Evolutionary conservation across 768 basidiomycete genomes (phyloP), one percentile per base, ranked within the genome.

Genomic region (Naganishia randhawae): DNA sequence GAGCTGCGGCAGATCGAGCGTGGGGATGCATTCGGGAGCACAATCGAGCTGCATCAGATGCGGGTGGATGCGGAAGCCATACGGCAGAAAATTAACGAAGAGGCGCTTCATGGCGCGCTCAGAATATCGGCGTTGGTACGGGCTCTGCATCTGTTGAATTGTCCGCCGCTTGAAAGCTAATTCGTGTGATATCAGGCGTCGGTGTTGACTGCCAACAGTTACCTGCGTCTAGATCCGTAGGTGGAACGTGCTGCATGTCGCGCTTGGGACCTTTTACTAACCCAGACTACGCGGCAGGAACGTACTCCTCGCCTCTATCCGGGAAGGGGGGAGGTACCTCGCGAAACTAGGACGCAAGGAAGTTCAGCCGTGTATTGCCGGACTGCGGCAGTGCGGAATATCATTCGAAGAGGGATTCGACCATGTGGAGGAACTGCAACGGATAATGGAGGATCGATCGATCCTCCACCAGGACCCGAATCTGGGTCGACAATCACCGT

Each of bases 281-380:
- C 29, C 31, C 54, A 27, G 9, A 22, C 51, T 31, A 3, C 54
- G 33, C 35, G 33, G 91, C 78, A 90, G 90, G 33, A 91, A 92
- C 3, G 89, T 92, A 48, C 90, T 96, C 85, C 89, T 91, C 69
- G 89, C 90, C 74, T 86, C 87, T 72, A 87, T 90, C 76, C 90
- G 89, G 70, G 88, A 90, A 69, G 89, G 92, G 0, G 93, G 92
- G 14, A 86, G 84, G 54, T 82, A 92, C 16, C 85, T 95, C 63
- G 92, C 91, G 6, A 85, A 87, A 29, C 80, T 89, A n/a, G 92
- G 89, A 8, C 87, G 90, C 22, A 86, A 87, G 0, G 92, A 94
- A 79, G 91, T 89, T 35, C 80, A 84, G 65, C 88, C 89, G 73
- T 95, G 93, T 77, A 87, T 95, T 73, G 85, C 84, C 27, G 93